Conservation (phyloP, 2,329 filamentous ascomycete species). For the Pseudocercospora crystallina region DNA sequence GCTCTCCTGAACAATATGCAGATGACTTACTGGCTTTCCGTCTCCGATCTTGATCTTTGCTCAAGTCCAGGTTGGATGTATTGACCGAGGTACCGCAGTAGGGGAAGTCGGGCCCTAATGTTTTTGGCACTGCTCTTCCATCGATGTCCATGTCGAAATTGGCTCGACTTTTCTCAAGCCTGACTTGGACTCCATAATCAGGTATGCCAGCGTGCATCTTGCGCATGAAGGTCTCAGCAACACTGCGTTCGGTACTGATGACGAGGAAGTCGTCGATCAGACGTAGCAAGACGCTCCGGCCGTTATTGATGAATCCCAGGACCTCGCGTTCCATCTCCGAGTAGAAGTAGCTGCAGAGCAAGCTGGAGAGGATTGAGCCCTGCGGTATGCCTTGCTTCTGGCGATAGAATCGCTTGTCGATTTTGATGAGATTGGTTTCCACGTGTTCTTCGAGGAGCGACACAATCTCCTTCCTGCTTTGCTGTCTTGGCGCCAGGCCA, state of each 20-base stretch:
- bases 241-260: constrained; percentile 67
- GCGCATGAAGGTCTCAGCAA: constrained; percentile 71
- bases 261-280: constrained; percentile 93
- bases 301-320: constrained; percentile 63
- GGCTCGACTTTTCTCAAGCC: constrained; percentile 73
- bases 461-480: constrained; percentile 62
- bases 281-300: constrained; percentile 67
- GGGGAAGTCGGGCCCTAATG: constrained; percentile 62
- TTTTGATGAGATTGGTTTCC: constrained; percentile 78
- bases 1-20: constrained; percentile 16
- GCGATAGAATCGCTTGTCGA: constrained; percentile 83
- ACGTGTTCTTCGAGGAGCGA: constrained; percentile 76
- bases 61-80: constrained; percentile 70
- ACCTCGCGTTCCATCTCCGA: constrained; percentile 74
- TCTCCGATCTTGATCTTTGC: constrained; percentile 62
- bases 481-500: constrained; percentile 57
- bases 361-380: constrained; percentile 81
- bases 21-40: constrained; percentile 51
- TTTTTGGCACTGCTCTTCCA: constrained; percentile 52
- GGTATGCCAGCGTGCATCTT: constrained; percentile 78
- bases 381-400: constrained; percentile 91
- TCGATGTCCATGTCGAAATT: constrained; percentile 72
- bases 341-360: constrained; percentile 95
- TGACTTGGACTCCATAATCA: constrained; percentile 78
- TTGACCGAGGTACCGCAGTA: constrained; percentile 85